Base-by-base conservation (phyloP, 2,329 filamentous ascomycete genomes). In the Simplicillium sp. region DNA sequence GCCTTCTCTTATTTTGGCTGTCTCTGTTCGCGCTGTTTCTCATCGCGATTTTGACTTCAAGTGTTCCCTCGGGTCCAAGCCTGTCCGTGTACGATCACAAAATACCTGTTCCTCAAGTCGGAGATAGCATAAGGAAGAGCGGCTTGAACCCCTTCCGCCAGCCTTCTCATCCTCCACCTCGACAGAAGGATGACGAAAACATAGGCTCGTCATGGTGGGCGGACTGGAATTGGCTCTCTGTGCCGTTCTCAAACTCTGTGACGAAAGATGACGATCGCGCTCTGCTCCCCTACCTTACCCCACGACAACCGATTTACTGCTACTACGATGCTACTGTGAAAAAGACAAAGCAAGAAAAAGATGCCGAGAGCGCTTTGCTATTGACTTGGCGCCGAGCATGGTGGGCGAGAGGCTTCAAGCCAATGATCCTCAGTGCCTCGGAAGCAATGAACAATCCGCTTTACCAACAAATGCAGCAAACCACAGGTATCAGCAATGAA, bases 361-460 rank as follows among this genome's bases (percentile, higher is more conserved):
- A 84, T 44, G 84, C 86, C 4, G 86, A 96, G 57, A 82, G 82
- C 54, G 75, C 82, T 44, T 65, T 97, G 44, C 71, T 97, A 37
- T 67, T 94, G 43, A 83, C 85, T 40, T 97, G 92, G 92, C 77
- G 89, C 45, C 77, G 87, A 36, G 89, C 90, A 3, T 97, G 90
- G 88, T 97, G 87, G 86, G 87, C 89, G 0, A 80, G 94, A 53
- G 92, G 90, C 11, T 96, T 97, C 64, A 80, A 73, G 46, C 90
- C 92, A 0, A 71, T 92, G 7, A 84, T 97, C 33, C 64, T 97
- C 42, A 82, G 84, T 38, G 75, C 79, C 13, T 78, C 75, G 1
- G 90, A 97, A 57, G 88, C 89, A 14, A 84, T 82, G 70, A 80
- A 80, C 54, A 92, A 95, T 55, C 85, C 85, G 1, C 64, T 85